phyloP scores from a whole-genome alignment of 768 basidiomycete genomes.

The Amanita muscaria region DNA sequence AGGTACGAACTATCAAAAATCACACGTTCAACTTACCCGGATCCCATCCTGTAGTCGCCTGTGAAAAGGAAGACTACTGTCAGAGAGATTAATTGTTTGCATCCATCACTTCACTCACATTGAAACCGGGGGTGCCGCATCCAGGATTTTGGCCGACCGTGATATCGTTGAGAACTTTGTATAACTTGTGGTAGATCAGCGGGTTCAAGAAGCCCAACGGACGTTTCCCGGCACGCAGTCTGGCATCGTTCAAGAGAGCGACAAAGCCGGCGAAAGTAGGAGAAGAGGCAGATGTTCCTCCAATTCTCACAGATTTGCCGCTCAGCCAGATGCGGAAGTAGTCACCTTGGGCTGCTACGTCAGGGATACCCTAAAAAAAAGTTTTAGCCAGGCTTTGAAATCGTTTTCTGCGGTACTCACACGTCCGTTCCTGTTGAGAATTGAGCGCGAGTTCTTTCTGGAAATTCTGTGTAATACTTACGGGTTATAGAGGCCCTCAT shows the following conservation, averaged over 20 bases:
- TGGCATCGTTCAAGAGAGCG: slow-evolving; percentile 57
- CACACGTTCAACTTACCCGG: slow-evolving; percentile 32
- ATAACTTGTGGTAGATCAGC: slow-evolving; percentile 38
- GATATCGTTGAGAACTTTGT: slow-evolving; percentile 46
- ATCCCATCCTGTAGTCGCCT: slow-evolving; percentile 54
- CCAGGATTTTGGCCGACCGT: slow-evolving; percentile 45
- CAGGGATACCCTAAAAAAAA: slow-evolving; percentile 42
- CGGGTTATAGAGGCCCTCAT: slow-evolving; percentile 53
- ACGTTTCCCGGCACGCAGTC: slow-evolving; percentile 30
- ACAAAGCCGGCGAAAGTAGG: slow-evolving; percentile 60
- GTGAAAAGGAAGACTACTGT: neutral
- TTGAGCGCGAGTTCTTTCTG: neutral
- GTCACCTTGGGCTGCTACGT: slow-evolving; percentile 53
- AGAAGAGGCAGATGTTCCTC: slow-evolving; percentile 58
- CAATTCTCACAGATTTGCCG: slow-evolving; percentile 31
- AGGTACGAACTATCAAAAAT: slow-evolving; percentile 1
- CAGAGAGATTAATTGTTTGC: neutral
- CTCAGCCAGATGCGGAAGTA: slow-evolving; percentile 39
- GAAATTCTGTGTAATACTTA: slow-evolving; percentile 20
- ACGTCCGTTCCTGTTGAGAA: slow-evolving; percentile 35
- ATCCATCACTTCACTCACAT: slow-evolving; percentile 30
- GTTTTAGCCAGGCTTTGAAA: neutral
- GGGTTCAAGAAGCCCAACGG: slow-evolving; percentile 66
- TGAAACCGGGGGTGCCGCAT: slow-evolving; percentile 60
- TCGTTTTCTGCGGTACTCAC: slow-evolving; percentile 25